Percentiles rank a stretch among this genome's conserved stretches.
Conservation (phyloP, 345 rosid genomes). For the Murraya paniculata region DNA sequence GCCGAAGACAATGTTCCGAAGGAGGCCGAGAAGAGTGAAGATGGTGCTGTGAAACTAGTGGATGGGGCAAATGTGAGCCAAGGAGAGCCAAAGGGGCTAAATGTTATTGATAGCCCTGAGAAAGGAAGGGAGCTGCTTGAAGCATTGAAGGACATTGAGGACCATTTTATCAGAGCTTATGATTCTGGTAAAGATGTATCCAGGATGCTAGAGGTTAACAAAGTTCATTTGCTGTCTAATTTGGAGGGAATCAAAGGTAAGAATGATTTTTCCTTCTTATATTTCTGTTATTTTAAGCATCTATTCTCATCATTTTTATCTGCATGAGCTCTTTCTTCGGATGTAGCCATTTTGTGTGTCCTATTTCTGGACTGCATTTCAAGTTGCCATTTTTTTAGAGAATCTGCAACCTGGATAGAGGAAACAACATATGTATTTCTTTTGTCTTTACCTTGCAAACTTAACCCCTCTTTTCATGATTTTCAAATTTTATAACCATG, state of each 20-base stretch:
- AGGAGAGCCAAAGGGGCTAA: constrained; percentile 43
- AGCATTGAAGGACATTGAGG: constrained; percentile 66
- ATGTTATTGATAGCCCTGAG: constrained; percentile 44
- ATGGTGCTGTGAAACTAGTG: constrained; percentile 26
- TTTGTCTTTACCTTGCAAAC: background rate
- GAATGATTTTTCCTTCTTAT: background rate
- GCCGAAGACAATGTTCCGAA: constrained; percentile 20
- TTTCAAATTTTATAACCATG: background rate
- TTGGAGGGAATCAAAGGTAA: constrained; percentile 62
- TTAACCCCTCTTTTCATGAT: background rate
- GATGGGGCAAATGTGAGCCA: constrained; percentile 29
- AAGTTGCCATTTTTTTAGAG: background rate
- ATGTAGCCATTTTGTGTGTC: background rate
- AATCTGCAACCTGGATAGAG: background rate
- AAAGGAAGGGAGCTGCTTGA: constrained; percentile 68
- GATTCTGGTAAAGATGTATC: constrained; percentile 73
- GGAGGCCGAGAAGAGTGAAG: constrained; percentile 27
- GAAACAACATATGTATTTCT: background rate
- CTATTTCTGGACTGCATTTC: background rate
- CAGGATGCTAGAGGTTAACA: constrained; percentile 66
- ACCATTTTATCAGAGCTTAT: constrained; percentile 66
- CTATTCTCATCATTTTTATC: background rate
- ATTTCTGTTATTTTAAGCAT: background rate
- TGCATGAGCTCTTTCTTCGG: background rate
- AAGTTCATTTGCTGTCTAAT: constrained; percentile 49